These are phyloP conservation scores for Oenanthe javanica DNA, from an alignment of 140 eudicot genomes.

Conservation along the genomic window DNA sequence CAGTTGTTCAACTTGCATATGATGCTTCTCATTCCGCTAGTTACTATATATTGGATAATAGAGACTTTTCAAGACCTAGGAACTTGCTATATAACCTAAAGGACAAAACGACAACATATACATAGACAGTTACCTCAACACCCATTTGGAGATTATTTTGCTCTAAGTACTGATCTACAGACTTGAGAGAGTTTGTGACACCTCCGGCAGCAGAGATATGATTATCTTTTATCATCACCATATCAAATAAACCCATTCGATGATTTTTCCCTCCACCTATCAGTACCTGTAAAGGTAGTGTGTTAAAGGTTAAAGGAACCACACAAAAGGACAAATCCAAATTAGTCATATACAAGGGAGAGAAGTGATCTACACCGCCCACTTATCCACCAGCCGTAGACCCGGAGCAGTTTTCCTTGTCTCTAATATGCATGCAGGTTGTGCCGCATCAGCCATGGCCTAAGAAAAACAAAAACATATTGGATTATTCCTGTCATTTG, in stretches of 20 bases:
- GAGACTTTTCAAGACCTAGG: not conserved
- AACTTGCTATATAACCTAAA: not conserved
- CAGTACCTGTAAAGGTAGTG: constrained; percentile 46
- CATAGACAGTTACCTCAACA: constrained; percentile 60
- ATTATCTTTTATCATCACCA: constrained; percentile 97
- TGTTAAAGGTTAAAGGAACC: not conserved
- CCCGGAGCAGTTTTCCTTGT: constrained; percentile 98
- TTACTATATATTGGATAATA: not conserved
- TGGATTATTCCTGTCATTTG: not conserved
- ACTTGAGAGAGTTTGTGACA: constrained; percentile 67
- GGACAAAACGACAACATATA: not conserved
- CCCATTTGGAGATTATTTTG: constrained; percentile 79
- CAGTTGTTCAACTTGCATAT: not conserved
- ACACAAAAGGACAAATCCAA: not conserved
- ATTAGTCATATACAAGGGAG: constrained; percentile 6
- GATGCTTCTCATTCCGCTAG: not conserved
- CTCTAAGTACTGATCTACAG: constrained; percentile 67
- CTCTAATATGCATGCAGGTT: constrained; percentile 80
- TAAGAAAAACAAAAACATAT: constrained; percentile 20
- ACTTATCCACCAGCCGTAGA: constrained; percentile 96
- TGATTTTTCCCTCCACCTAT: constrained; percentile 94
- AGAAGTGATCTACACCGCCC: constrained; percentile 83
- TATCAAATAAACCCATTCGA: constrained; percentile 93
- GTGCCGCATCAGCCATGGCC: constrained; percentile 97
- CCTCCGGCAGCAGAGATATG: constrained; percentile 90